Conservation (phyloP, 1,139 yeast species). For the Sugiyamaella sp. region DNA sequence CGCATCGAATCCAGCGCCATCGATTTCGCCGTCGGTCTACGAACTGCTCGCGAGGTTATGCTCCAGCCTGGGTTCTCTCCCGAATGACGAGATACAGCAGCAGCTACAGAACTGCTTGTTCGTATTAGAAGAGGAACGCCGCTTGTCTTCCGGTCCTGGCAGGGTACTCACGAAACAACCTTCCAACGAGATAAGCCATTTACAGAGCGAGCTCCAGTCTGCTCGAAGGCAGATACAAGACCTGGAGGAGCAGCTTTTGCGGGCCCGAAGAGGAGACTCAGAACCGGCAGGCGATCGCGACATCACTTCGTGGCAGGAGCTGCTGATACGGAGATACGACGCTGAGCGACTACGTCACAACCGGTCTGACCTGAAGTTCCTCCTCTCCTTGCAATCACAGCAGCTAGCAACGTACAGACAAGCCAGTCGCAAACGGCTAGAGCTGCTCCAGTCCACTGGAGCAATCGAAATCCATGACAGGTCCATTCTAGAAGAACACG, state of each 20-base stretch:
- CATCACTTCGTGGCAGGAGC: constrained; percentile 9
- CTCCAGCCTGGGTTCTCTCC: neutral
- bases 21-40: neutral
- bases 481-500: constrained; percentile 14
- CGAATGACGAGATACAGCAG: constrained; percentile 5
- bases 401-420: constrained; percentile 22
- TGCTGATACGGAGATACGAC: constrained; percentile 17
- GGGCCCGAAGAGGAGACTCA: neutral
- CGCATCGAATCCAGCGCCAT: too few relatives aligned
- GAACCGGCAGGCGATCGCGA: neutral
- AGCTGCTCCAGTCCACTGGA: constrained; percentile 21
- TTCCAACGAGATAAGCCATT: neutral
- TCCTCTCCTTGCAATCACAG: constrained; percentile 22
- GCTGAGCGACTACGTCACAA: constrained; percentile 15
- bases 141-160: too few relatives aligned
- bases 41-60: neutral
- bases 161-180: neutral
- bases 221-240: neutral
- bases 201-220: neutral
- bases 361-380: constrained; percentile 25
- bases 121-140: neutral
- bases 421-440: constrained; percentile 21
- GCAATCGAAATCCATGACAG: constrained; percentile 18
- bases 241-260: neutral
- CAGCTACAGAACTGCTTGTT: constrained; percentile 2